phyloP scores from a whole-genome alignment of 75 land plant genomes.

The Selaginella moellendorffii region DNA sequence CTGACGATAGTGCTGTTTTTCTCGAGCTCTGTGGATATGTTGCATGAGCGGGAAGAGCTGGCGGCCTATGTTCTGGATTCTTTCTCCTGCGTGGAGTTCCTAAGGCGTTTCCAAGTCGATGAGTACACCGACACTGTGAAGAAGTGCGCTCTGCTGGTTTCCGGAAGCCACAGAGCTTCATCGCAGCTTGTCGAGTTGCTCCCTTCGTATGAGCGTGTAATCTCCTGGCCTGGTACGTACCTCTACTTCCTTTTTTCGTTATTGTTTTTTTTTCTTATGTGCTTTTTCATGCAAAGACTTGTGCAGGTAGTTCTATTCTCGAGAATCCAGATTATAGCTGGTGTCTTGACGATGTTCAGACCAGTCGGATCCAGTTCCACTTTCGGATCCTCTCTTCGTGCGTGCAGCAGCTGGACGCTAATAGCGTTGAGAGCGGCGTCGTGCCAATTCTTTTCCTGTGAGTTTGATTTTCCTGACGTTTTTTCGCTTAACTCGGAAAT shows the following conservation, averaged over 20 bases:
- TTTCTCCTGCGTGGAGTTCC: constrained; percentile 71
- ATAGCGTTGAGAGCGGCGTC: constrained; percentile 29
- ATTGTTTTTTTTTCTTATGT: neutral
- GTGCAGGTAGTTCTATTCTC: constrained; percentile 18
- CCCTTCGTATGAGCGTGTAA: constrained; percentile 45
- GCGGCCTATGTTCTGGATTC: constrained; percentile 44
- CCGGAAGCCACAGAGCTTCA: constrained; percentile 35
- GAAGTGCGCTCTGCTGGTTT: constrained; percentile 29
- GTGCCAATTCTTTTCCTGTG: constrained; percentile 88
- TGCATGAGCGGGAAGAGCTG: constrained; percentile 11
- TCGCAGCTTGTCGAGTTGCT: constrained; percentile 33
- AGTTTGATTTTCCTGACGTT: no score
- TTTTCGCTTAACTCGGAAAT: no score
- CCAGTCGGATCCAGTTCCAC: constrained; percentile 60
- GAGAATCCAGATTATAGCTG: constrained; percentile 33
- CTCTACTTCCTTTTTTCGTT: constrained; percentile 8
- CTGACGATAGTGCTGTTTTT: constrained; percentile 75
- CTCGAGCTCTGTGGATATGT: constrained; percentile 33
- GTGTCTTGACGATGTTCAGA: constrained; percentile 72
- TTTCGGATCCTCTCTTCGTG: constrained; percentile 70
- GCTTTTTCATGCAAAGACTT: no score
- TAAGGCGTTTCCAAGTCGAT: constrained; percentile 53
- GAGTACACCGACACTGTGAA: constrained; percentile 58
- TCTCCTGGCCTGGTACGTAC: constrained; percentile 25
- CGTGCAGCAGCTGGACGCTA: constrained; percentile 29